phyloP scores from a whole-genome alignment of 2,329 filamentous ascomycete species.

The Venturia aucupariae region DNA sequence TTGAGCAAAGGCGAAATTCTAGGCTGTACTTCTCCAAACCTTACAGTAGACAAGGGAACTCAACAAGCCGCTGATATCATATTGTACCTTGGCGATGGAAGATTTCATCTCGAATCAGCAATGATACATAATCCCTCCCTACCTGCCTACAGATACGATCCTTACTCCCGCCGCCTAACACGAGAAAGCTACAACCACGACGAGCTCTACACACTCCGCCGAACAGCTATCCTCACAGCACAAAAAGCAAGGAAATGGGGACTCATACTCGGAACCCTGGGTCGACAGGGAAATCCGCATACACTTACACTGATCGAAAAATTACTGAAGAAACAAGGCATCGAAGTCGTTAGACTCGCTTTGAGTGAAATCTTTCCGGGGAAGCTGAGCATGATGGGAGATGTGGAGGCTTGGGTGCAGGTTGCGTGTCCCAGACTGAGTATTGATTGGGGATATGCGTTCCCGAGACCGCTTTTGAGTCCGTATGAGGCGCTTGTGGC shows the following conservation, averaged over 20 bases:
- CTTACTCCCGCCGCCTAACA: slow-evolving; percentile 85
- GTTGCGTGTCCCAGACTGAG: slow-evolving; percentile 93
- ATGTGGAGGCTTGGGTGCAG: slow-evolving; percentile 94
- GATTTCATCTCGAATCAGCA: slow-evolving; percentile 93
- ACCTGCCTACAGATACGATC: slow-evolving; percentile 92
- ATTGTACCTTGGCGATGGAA: slow-evolving; percentile 81
- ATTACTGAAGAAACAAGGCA: slow-evolving; percentile 58
- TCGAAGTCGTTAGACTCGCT: slow-evolving; percentile 76
- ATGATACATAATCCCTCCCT: slow-evolving; percentile 97
- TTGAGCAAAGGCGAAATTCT: slow-evolving; percentile 92
- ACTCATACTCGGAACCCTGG: slow-evolving; percentile 83
- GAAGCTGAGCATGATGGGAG: slow-evolving; percentile 78
- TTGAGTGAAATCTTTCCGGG: slow-evolving; percentile 95
- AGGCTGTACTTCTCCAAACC: slow-evolving; percentile 84
- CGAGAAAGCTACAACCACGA: slow-evolving; percentile 86
- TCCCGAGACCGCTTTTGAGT: slow-evolving; percentile 76
- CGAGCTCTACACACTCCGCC: slow-evolving; percentile 76
- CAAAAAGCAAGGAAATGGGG: slow-evolving; percentile 82
- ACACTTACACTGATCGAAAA: slow-evolving; percentile 81
- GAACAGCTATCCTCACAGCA: slow-evolving; percentile 66
- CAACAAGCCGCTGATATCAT: slow-evolving; percentile 59
- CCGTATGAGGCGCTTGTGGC: slow-evolving; percentile 92
- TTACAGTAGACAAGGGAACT: slow-evolving; percentile 42
- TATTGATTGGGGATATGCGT: slow-evolving; percentile 98
- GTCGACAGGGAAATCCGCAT: slow-evolving; percentile 89